Percentiles rank a stretch among this genome's conserved stretches.
These are phyloP conservation scores for Flueggea neowawraea DNA, from an alignment of 441 rosid genomes.

Conservation along the genomic window DNA sequence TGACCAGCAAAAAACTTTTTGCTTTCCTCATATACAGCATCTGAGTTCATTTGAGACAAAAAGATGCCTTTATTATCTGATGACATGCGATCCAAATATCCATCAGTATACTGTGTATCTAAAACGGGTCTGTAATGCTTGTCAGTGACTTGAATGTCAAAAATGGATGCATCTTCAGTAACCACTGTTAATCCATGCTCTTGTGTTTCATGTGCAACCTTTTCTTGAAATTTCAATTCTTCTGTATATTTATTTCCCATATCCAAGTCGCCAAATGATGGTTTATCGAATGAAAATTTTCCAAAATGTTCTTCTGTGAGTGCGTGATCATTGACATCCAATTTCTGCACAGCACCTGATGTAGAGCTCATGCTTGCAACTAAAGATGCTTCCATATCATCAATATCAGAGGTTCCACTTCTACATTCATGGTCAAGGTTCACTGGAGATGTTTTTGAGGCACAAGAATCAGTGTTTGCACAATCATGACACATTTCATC, in stretches of 20 bases:
- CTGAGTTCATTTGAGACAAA: constrained; percentile 8
- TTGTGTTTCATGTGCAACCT: background rate
- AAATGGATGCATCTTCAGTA: constrained; percentile 7
- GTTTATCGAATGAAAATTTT: constrained; percentile 2
- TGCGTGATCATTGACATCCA: constrained; percentile 17
- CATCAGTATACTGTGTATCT: background rate
- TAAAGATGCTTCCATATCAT: constrained; percentile 18
- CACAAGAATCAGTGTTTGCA: constrained; percentile 5
- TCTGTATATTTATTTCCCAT: background rate
- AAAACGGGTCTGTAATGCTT: constrained; percentile 1
- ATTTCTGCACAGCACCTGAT: constrained; percentile 6
- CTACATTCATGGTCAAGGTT: constrained; percentile 9
- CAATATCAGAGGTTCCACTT: constrained; percentile 10
- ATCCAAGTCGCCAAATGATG: background rate
- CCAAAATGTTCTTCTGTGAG: constrained; percentile 10
- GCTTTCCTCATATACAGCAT: constrained; percentile 10
- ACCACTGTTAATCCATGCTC: background rate
- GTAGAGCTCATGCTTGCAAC: constrained; percentile 15
- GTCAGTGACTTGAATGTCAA: constrained; percentile 5
- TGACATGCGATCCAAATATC: constrained; percentile 3
- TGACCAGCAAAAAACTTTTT: constrained; percentile 5
- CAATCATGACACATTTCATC: background rate
- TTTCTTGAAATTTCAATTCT: constrained; percentile 2
- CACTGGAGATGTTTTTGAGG: constrained; percentile 5
- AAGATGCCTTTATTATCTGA: constrained; percentile 3